Base-by-base conservation (phyloP, 345 rosid species). In the Hibiscus syriacus region DNA sequence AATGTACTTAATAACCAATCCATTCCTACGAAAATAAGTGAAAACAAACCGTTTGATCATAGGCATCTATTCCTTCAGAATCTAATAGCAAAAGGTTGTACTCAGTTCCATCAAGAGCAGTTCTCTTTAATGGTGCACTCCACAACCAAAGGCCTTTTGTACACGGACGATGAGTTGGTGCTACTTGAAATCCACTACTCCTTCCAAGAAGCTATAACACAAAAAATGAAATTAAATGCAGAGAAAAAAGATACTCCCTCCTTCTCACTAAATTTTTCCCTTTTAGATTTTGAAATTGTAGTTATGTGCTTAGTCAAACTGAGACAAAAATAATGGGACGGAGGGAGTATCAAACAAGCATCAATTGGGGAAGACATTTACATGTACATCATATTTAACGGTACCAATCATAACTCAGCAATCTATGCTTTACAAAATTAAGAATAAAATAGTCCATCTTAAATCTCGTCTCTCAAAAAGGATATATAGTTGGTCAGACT, bases 101-200 rank as follows among this genome's bases (percentile, higher is more conserved):
- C 73, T 92, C 90, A 13, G 90, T 85, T 70, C 99, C 98, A 73
- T 95, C 98, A 61, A 95, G 93, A 71, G 97, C 86, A 67, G 85
- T 90, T 81, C 90, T 79, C 84, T 86, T 92, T 48, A 95, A 74
- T 4, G 98, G 97, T 57, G 98, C 82, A 76, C 98, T 95, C 99
- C 98, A 95, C 79, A 95, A 70, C 98, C 98, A 95, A 61, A 95
- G 99, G 50, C 99, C 99, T 73, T 95, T 95, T 0, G 99, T 95
- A 77, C 98, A 95, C 0, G 99, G 99, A 48, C 89, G 82, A 69
- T 95, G 97, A 65, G 99, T 90, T 45, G 99, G 83, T 43, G 97
- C 98, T 50, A 95, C 99, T 74, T 90, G 98, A 81, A 95, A 95
- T 52, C 98, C 99, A 80, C 92, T 95, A 69, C 97, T 88, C 68